Evolutionary conservation across 345 rosid species (phyloP), one percentile per base, ranked within the genome.

Genomic region (Punica granatum): DNA sequence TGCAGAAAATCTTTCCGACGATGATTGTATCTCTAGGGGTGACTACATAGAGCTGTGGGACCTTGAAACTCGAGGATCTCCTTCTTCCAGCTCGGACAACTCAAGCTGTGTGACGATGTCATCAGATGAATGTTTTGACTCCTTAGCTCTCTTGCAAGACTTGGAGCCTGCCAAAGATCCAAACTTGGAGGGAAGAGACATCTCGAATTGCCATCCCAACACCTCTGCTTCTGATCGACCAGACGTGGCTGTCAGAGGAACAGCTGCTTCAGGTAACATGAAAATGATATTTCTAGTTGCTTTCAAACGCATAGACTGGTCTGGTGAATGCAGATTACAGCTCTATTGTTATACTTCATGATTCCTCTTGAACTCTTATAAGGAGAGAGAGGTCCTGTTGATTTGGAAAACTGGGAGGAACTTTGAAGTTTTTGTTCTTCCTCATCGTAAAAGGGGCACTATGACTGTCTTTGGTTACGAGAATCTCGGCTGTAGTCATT

Each of bases 91-190:
- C 73, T 84, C 88, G 1, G 83, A 74, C 33, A 80, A 75, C 77
- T 87, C 92, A 8, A 87, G 90, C 53, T 73, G 84, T 53, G 0
- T 74, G 69, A 76, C 83, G 69, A 51, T 75, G 72, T 87, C 88
- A 53, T 85, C 90, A 0, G 71, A 67, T 62, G 85, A 77, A 67
- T 76, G 37, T 66, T 87, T 82, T 60, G 88, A 85, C 62, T 37
- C 85, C 9, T 12, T 33, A 36, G 84, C 79, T 51, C 65, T 79
- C 26, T 70, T 82, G 73, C 71, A 64, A 74, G 84, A 85, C 33
- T 65, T 79, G 12, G 85, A 80, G 34, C 34, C 76, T 61, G 72
- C 64, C 48, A 69, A 0, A 35, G 66, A 35, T 41, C 70, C 31
- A 35, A 58, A 63, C 36, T 35, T 31, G 7, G 70, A 28, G 60